These are phyloP conservation scores for Trifolium pratense DNA, from an alignment of 306 rosid species.

Conservation along the genomic window DNA sequence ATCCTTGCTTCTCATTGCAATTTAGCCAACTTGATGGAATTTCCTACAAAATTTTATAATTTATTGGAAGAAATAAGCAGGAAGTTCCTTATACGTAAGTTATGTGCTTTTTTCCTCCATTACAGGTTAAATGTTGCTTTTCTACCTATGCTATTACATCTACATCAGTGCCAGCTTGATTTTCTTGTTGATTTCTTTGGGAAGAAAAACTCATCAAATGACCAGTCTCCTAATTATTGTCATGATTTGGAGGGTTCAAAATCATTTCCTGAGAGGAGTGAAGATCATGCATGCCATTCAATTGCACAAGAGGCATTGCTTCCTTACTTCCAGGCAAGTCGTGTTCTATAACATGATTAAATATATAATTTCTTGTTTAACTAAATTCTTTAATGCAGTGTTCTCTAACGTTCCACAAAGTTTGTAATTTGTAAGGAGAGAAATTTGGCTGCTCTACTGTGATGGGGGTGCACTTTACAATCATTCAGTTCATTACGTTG, in stretches of 20 bases:
- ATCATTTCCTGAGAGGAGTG: conserved; percentile 45
- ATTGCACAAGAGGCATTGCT: conserved; percentile 85
- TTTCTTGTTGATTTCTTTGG: conserved; percentile 84
- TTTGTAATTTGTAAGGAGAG: conserved; percentile 4
- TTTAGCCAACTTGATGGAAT: conserved; percentile 26
- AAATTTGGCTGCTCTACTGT: neutral
- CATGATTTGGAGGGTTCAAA: conserved; percentile 70
- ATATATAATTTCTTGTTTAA: conserved; percentile 14
- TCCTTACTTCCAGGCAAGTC: conserved; percentile 96
- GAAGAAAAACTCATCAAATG: conserved; percentile 53
- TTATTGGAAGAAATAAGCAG: conserved; percentile 13
- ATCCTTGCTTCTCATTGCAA: conserved; percentile 15
- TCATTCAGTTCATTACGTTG: conserved; percentile 20
- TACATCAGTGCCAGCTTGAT: conserved; percentile 91
- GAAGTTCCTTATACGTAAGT: neutral
- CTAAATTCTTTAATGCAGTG: conserved; percentile 15
- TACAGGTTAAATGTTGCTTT: conserved; percentile 73
- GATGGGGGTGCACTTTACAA: conserved; percentile 1
- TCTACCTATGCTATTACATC: conserved; percentile 73
- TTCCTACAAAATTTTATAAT: conserved; percentile 13
- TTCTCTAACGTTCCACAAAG: conserved; percentile 24
- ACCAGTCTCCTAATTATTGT: conserved; percentile 54
- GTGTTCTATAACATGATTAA: conserved; percentile 22
- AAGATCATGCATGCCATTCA: conserved; percentile 46
- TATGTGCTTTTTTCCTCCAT: conserved; percentile 24